These are phyloP conservation scores for Acacia pycnantha DNA, from an alignment of 331 rosid species.

Conservation along the genomic window DNA sequence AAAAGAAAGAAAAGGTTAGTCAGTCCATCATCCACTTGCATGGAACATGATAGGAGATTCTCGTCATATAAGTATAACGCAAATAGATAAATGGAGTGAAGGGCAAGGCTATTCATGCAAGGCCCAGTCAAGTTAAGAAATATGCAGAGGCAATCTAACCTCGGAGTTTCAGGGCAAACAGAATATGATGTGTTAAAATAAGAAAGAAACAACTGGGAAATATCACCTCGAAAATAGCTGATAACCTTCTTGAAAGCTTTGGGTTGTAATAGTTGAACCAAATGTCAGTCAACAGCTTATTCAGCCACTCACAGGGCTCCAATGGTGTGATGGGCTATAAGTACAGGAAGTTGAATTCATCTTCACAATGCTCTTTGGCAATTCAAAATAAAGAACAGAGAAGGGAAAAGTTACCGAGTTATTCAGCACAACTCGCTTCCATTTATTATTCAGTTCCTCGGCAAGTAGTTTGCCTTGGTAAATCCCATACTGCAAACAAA, in stretches of 20 bases:
- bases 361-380: slow-evolving; percentile 11
- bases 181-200: background rate
- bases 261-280: slow-evolving; percentile 70
- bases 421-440: slow-evolving; percentile 66
- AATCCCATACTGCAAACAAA: slow-evolving; percentile 62
- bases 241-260: slow-evolving; percentile 65
- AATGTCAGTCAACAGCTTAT: slow-evolving; percentile 62
- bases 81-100: background rate
- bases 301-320: slow-evolving; percentile 90
- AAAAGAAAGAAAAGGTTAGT: slow-evolving; percentile 17
- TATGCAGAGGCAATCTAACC: too few relatives aligned
- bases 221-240: slow-evolving; percentile 71
- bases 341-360: slow-evolving; percentile 23
- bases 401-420: slow-evolving; percentile 48
- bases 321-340: slow-evolving; percentile 71
- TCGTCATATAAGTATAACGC: too few relatives aligned
- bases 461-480: slow-evolving; percentile 58
- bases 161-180: too few relatives aligned
- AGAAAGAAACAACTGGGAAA: slow-evolving; percentile 10
- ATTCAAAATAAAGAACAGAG: slow-evolving; percentile 8
- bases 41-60: background rate
- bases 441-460: slow-evolving; percentile 78
- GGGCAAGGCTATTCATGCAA: too few relatives aligned
- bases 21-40: background rate
- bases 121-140: too few relatives aligned